Conservation (phyloP, 2,329 filamentous ascomycete species). For the Diatrype stigma region DNA sequence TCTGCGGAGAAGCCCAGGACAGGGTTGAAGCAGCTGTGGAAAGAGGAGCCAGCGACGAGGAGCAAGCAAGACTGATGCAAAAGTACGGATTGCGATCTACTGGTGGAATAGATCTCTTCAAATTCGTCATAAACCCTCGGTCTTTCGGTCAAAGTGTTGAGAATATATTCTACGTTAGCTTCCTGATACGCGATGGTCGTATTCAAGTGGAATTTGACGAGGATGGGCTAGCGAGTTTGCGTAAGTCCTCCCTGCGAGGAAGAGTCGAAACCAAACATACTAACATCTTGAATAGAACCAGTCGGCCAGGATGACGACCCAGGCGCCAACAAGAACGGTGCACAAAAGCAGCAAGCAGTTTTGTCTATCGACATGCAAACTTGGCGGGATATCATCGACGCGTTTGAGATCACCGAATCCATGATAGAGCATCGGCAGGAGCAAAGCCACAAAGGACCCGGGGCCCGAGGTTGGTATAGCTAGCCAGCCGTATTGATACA, state of each 20-base stretch:
- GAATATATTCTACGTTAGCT: conserved; percentile 95
- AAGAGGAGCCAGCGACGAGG: conserved; percentile 43
- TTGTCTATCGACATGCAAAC: conserved; percentile 81
- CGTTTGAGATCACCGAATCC: conserved; percentile 70
- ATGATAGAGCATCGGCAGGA: conserved; percentile 82
- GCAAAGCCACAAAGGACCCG: conserved; percentile 45
- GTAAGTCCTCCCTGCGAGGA: conserved; percentile 48
- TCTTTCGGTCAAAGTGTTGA: conserved; percentile 95
- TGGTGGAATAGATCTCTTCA: conserved; percentile 73
- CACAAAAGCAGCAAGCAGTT: conserved; percentile 77
- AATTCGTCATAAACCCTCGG: conserved; percentile 82
- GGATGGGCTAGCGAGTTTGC: conserved; percentile 69
- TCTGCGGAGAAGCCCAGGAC: conserved; percentile 43
- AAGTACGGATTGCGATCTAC: conserved; percentile 61
- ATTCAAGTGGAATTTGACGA: conserved; percentile 71
- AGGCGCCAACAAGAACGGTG: conserved; percentile 42
- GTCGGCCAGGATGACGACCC: conserved; percentile 43
- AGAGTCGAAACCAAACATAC: conserved; percentile 6
- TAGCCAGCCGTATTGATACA: conserved; percentile 24
- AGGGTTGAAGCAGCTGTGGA: conserved; percentile 39
- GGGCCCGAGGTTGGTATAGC: conserved; percentile 63
- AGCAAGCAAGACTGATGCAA: conserved; percentile 54
- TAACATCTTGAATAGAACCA: conserved; percentile 33
- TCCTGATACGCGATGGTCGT: conserved; percentile 82
- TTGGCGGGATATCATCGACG: conserved; percentile 74